Evolutionary conservation across 2,329 filamentous ascomycete species (phyloP).

Genomic region (Onygena corvina): DNA sequence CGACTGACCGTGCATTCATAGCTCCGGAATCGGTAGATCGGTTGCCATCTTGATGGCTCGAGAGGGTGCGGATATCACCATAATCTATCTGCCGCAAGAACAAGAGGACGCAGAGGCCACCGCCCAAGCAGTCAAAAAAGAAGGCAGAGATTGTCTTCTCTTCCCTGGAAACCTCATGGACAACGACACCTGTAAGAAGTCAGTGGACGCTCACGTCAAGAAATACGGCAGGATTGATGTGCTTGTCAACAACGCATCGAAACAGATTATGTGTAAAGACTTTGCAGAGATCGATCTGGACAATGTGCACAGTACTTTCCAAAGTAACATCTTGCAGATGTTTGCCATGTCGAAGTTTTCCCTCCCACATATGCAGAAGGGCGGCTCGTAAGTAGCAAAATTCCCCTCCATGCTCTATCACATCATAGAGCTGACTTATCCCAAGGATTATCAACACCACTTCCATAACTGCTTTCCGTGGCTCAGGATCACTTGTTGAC

Average conservation of each 20-base stretch:
- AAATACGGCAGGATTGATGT: constrained; percentile 38
- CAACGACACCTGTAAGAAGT: constrained; percentile 39
- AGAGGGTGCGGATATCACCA: constrained; percentile 46
- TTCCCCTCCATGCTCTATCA: not conserved
- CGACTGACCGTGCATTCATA: constrained; percentile 16
- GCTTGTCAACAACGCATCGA: constrained; percentile 49
- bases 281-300: constrained; percentile 45
- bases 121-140: constrained; percentile 41
- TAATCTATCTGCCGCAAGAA: constrained; percentile 46
- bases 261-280: constrained; percentile 44
- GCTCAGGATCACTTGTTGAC: constrained; percentile 41
- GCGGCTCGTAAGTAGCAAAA: constrained; percentile 31
- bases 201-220: constrained; percentile 44
- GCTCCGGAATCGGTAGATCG: constrained; percentile 45
- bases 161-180: constrained; percentile 41
- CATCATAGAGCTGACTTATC: not conserved
- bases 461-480: constrained; percentile 44
- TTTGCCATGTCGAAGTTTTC: constrained; percentile 49
- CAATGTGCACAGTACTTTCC: constrained; percentile 45
- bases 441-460: constrained; percentile 46
- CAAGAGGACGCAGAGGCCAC: constrained; percentile 45
- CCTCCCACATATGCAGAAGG: constrained; percentile 43
- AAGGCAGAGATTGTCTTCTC: constrained; percentile 38
- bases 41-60: constrained; percentile 46
- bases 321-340: constrained; percentile 46